These are phyloP conservation scores for Balakata baccata DNA, from an alignment of 345 rosid species.

Conservation along the genomic window DNA sequence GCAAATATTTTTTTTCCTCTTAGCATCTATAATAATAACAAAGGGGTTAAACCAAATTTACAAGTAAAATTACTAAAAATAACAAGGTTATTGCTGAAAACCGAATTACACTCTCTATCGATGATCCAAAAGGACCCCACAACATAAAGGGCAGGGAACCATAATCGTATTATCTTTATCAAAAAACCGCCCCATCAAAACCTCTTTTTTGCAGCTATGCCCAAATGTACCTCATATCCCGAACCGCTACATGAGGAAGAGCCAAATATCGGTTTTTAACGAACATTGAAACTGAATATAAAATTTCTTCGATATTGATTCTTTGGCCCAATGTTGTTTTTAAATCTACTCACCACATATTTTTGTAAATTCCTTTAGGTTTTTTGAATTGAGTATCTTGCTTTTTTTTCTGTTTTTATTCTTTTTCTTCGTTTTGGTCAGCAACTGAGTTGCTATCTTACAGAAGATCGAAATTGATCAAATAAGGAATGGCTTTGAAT, in stretches of 20 bases:
- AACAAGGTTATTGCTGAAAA: constrained; percentile 73
- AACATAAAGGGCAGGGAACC: constrained; percentile 74
- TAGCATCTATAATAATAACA: constrained; percentile 3
- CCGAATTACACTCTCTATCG: constrained; percentile 73
- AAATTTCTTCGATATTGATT: constrained; percentile 75
- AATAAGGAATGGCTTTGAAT: constrained; percentile 27
- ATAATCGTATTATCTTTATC: constrained; percentile 96
- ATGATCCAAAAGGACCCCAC: constrained; percentile 63
- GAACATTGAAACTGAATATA: constrained; percentile 55
- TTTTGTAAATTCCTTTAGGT: constrained; percentile 43
- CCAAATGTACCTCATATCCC: constrained; percentile 76
- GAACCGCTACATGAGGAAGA: constrained; percentile 73
- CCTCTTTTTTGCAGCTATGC: constrained; percentile 69
- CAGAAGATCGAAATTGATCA: constrained; percentile 40
- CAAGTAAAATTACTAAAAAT: constrained; percentile 96
- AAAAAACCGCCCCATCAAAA: constrained; percentile 84
- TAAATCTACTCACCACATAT: constrained; percentile 94
- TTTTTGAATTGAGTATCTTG: constrained; percentile 7
- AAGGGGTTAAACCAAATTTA: constrained; percentile 25
- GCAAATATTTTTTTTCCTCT: too few species aligned
- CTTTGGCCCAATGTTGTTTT: constrained; percentile 89
- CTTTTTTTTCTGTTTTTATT: constrained; percentile 18
- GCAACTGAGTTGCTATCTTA: constrained; percentile 19
- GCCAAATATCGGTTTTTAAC: constrained; percentile 64
- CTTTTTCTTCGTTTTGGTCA: constrained; percentile 30